These are phyloP conservation scores for Rhizoctonia solani DNA, from an alignment of 1,284 basidiomycete genomes.

Conservation along the genomic window DNA sequence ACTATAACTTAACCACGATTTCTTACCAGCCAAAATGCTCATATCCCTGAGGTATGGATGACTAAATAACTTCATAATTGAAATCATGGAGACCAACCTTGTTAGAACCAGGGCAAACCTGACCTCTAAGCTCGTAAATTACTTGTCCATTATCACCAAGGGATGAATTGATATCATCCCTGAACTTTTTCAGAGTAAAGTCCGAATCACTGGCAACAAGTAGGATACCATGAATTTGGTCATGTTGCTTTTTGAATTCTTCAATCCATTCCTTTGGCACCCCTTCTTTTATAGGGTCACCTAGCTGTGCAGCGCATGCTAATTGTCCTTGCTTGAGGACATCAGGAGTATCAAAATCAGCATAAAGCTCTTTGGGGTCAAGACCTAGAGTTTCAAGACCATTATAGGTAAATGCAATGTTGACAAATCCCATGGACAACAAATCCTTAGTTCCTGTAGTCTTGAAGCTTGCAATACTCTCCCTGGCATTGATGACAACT, in stretches of 20 bases:
- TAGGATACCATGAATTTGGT: background rate
- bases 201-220: background rate
- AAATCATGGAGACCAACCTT: background rate
- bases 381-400: background rate
- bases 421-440: background rate
- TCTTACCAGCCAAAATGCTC: constrained; percentile 19
- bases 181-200: background rate
- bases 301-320: background rate
- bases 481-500: background rate
- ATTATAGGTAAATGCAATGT: constrained; percentile 3
- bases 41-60: background rate
- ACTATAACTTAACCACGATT: background rate
- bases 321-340: background rate
- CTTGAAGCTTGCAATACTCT: background rate
- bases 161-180: background rate
- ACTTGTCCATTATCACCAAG: background rate
- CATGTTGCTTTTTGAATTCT: background rate
- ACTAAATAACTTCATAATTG: background rate
- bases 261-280: background rate
- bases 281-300: background rate
- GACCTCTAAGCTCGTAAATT: background rate
- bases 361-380: background rate
- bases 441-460: background rate
- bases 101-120: background rate
- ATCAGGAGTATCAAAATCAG: no score